Conservation (phyloP, 2,329 filamentous ascomycete species). For the Pseudocercospora cruenta region DNA sequence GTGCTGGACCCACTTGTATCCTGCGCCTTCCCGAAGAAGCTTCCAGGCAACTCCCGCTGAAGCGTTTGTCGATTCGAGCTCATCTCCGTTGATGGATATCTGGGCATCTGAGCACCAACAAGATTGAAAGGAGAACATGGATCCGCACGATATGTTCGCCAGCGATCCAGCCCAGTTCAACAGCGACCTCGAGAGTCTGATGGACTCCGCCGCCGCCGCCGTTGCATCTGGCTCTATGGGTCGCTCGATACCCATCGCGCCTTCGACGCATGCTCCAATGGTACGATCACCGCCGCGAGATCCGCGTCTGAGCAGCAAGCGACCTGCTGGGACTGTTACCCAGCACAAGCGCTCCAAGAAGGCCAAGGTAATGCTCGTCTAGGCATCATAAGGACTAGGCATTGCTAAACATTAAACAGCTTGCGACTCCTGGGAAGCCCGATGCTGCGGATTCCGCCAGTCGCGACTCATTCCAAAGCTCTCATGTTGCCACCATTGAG, state of each 20-base stretch:
- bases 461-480: neutral
- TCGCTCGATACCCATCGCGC: neutral
- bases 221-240: slow-evolving; percentile 6
- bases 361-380: slow-evolving; percentile 4
- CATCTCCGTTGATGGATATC: neutral
- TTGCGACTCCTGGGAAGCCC: neutral
- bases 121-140: slow-evolving; percentile 10
- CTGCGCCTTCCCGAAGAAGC: slow-evolving; percentile 9
- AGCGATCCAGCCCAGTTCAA: slow-evolving; percentile 18
- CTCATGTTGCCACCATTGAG: neutral
- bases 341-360: slow-evolving; percentile 8
- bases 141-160: slow-evolving; percentile 15
- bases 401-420: neutral
- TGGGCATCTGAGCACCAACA: neutral
- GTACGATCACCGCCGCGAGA: slow-evolving; percentile 8
- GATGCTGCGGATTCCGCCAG: neutral
- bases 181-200: slow-evolving; percentile 20
- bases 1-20: slow-evolving; percentile 6
- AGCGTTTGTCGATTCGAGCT: neutral
- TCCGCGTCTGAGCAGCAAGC: slow-evolving; percentile 17
- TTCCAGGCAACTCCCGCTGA: slow-evolving; percentile 8
- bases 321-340: neutral
- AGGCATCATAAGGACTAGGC: neutral
- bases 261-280: neutral
- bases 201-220: slow-evolving; percentile 17